phyloP scores from a whole-genome alignment of 306 rosid genomes.

The Echinosophora koreensis region DNA sequence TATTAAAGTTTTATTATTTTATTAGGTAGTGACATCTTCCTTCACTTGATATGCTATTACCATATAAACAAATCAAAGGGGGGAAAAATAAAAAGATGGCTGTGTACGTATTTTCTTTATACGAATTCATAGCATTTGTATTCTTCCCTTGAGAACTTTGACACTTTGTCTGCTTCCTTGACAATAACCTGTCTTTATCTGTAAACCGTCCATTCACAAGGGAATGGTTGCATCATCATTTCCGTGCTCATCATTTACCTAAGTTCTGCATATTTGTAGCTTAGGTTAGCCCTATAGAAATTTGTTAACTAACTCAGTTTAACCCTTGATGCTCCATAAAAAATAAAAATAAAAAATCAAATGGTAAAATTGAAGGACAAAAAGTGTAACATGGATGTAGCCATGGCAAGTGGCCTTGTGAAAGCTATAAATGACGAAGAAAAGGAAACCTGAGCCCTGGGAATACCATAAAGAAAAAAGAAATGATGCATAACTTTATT shows the following conservation, averaged over 20 bases:
- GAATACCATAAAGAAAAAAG: too few species aligned
- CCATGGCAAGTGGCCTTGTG: background rate
- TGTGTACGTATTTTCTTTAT: background rate
- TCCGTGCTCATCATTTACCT: background rate
- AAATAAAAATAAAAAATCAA: background rate
- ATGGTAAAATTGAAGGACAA: background rate
- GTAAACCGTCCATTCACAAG: constrained; percentile 18
- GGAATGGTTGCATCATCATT: background rate
- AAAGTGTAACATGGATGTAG: background rate
- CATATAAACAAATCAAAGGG: background rate
- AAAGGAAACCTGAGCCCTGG: too few species aligned
- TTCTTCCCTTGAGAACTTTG: constrained; percentile 32
- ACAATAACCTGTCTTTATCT: constrained; percentile 30
- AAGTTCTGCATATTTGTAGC: background rate
- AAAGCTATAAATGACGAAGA: too few species aligned
- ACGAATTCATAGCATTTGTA: constrained; percentile 21
- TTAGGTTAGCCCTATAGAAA: background rate
- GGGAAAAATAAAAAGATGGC: constrained; percentile 1
- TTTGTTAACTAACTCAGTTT: background rate
- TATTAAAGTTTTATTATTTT: too few species aligned
- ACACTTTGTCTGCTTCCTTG: constrained; percentile 29
- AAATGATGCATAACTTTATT: too few species aligned
- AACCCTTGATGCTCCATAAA: background rate
- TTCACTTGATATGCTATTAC: background rate
- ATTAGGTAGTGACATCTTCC: background rate